Evolutionary conservation across 2,329 filamentous ascomycete species (phyloP), one percentile per base, ranked within the genome.

Genomic region (Laburnicola sp.): DNA sequence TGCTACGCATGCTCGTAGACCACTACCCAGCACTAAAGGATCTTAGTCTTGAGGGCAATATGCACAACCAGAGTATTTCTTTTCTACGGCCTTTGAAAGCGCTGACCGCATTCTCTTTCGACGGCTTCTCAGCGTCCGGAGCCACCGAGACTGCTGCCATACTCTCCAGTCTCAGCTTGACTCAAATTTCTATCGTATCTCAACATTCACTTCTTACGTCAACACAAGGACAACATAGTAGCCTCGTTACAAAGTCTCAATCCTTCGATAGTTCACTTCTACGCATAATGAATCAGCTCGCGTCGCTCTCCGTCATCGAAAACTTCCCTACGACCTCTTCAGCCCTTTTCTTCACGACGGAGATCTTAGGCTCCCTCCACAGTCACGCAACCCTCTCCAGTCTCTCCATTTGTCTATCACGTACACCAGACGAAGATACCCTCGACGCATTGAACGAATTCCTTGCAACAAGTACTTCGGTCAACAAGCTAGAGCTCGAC

Each of bases 41-140:
- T 3, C 38, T 71, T 8, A 48, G 44, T n/a, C 25, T 70, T 7
- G 56, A 60, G 41, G 66, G 65, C n/a, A 62, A 65, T 22, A 50
- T 64, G 26, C 60, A 62, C 30, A 51, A 65, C 16, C 64, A 66
- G 39, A 53, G 43, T 10, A 42, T 71, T 2, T 21, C 30, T 0
- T 68, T 66, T 31, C 34, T 70, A 9, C 40, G 46, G 1, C 38
- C 38, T 0, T 45, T 71, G 3, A 36, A 30, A 22, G 11, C 45
- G 4, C 44, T 71, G 10, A 48, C 53, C 6, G 58, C 58, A 11
- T 56, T 71, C 31, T 60, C 63, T 3, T 68, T 68, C 45, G 59
- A 65, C 48, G 66, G 66, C 8, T 64, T 65, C 32, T 65, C 62
- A 11, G 52, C 56, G 1, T 56, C 62, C 2, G 51, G 55, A 11